Evolutionary conservation across 202 grass and related monocot genomes (phyloP).

Genomic region (Carex sylvatica): DNA sequence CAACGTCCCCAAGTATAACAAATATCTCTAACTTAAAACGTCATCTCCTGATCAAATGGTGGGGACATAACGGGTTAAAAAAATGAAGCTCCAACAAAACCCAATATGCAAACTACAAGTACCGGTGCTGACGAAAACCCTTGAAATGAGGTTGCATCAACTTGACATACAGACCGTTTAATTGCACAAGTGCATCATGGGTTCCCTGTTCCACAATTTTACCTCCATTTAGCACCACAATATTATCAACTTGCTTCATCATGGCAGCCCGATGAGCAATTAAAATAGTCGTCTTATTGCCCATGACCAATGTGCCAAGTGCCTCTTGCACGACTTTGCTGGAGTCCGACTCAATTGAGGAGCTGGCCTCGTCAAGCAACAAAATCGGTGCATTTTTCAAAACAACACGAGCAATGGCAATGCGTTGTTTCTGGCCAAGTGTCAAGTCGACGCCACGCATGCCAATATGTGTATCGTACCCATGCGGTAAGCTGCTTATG

Average conservation of each 20-base stretch:
- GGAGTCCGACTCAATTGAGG: slow-evolving; percentile 86
- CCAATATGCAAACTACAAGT: slow-evolving; percentile 44
- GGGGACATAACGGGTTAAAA: background rate
- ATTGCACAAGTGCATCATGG: slow-evolving; percentile 72
- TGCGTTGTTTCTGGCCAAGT: slow-evolving; percentile 88
- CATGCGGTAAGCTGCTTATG: slow-evolving; percentile 90
- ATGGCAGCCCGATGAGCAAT: slow-evolving; percentile 86
- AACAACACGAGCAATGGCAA: slow-evolving; percentile 86
- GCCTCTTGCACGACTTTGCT: slow-evolving; percentile 93
- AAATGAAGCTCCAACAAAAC: slow-evolving; percentile 2
- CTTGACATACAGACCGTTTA: slow-evolving; percentile 85
- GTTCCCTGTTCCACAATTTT: slow-evolving; percentile 92
- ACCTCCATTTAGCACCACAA: slow-evolving; percentile 82
- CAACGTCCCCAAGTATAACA: background rate
- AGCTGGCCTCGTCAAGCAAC: slow-evolving; percentile 85
- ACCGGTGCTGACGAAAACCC: slow-evolving; percentile 69
- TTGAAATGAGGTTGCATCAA: slow-evolving; percentile 99
- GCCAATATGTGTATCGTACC: slow-evolving; percentile 90
- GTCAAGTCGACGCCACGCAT: slow-evolving; percentile 90
- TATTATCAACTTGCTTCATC: slow-evolving; percentile 95
- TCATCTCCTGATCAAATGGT: background rate
- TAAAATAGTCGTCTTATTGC: slow-evolving; percentile 92
- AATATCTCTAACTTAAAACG: background rate
- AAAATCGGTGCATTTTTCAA: slow-evolving; percentile 97
- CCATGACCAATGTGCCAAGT: slow-evolving; percentile 86